phyloP scores from a whole-genome alignment of 108 stramenopile species.

The Skeletonema marinoi region DNA sequence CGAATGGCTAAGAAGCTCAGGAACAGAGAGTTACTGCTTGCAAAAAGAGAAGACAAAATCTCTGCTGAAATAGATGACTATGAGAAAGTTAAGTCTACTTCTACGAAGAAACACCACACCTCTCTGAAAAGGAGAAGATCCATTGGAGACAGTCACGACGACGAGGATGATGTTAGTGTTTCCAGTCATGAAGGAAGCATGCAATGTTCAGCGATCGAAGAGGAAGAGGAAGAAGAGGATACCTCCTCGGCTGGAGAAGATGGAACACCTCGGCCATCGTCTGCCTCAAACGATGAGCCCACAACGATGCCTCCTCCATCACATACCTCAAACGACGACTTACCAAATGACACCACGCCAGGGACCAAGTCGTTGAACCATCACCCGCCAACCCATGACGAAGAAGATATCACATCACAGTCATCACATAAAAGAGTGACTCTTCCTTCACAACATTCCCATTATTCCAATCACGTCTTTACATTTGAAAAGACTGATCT shows the following conservation, averaged over 20 bases:
- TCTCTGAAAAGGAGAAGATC: background rate
- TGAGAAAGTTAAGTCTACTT: background rate
- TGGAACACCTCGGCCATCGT: background rate
- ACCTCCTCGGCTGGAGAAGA: background rate
- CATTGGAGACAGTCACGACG: background rate
- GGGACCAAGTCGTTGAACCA: background rate
- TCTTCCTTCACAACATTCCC: background rate
- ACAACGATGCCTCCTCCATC: background rate
- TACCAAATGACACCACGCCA: background rate
- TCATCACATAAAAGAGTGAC: background rate
- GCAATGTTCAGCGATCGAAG: background rate
- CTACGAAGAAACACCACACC: background rate
- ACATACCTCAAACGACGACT: background rate
- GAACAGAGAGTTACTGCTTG: constrained; percentile 12
- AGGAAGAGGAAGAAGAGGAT: background rate
- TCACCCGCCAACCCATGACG: background rate
- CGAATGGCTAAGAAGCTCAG: constrained; percentile 10
- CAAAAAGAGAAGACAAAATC: constrained; percentile 5
- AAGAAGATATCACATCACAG: background rate
- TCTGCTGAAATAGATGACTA: background rate
- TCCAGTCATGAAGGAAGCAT: background rate
- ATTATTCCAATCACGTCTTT: background rate
- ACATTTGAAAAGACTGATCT: background rate
- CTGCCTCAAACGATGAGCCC: background rate
- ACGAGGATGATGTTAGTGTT: background rate